Conservation (phyloP, 345 rosid genomes). For the Hypericum perforatum region DNA sequence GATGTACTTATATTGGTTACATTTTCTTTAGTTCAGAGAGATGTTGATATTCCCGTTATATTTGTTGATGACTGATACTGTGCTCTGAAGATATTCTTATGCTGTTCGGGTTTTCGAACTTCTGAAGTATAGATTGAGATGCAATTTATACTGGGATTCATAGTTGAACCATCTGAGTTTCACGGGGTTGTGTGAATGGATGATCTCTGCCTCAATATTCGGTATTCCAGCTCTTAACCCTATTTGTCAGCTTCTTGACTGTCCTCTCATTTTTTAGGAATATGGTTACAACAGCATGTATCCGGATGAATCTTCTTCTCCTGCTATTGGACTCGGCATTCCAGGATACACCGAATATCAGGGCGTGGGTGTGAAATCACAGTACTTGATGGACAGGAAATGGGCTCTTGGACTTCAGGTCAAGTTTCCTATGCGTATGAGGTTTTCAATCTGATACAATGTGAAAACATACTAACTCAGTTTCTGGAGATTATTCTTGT, state of each 20-base stretch:
- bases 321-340: constrained; percentile 48
- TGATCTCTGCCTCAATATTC: too few species aligned
- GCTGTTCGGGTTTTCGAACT: too few species aligned
- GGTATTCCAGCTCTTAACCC: too few species aligned
- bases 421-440: not conserved
- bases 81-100: too few species aligned
- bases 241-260: too few species aligned
- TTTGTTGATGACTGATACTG: too few species aligned
- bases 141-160: too few species aligned
- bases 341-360: constrained; percentile 70
- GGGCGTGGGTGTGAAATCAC: constrained; percentile 52
- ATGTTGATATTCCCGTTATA: not conserved
- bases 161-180: too few species aligned
- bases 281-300: constrained; percentile 52
- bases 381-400: constrained; percentile 55
- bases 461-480: not conserved
- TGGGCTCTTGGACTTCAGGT: constrained; percentile 99
- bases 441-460: not conserved
- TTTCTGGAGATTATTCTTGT: too few species aligned
- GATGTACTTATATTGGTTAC: not conserved
- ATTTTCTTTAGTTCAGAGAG: not conserved
- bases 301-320: constrained; percentile 45
- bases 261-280: constrained; percentile 35
- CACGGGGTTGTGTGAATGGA: too few species aligned
- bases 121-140: too few species aligned